Evolutionary conservation across 805 yeast genomes (phyloP).

Genomic region (Sugiyamaella valdiviana): DNA sequence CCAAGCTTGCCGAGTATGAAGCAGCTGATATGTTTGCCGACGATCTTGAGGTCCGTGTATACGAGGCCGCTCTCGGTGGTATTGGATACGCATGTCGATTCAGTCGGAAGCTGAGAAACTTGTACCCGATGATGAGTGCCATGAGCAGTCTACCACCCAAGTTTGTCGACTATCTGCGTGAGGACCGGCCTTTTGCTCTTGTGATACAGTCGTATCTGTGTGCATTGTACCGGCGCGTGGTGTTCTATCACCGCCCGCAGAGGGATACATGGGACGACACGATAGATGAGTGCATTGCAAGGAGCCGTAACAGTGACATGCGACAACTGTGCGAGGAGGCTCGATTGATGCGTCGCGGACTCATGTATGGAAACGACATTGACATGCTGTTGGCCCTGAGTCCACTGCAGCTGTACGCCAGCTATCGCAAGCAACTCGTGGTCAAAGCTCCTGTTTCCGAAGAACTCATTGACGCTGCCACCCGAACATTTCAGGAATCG

Average conservation of each 20-base stretch:
- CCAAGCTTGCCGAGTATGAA: background rate
- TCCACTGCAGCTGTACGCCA: background rate
- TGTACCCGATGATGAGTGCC: background rate
- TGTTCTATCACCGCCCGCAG: background rate
- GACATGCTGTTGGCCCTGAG: background rate
- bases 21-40: background rate
- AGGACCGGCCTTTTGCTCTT: background rate
- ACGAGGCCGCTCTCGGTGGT: background rate
- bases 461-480: no score
- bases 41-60: conserved; percentile 1
- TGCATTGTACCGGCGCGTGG: background rate
- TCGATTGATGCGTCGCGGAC: background rate
- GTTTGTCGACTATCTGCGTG: background rate
- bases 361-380: background rate
- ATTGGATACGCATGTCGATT: background rate
- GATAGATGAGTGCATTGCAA: background rate
- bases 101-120: background rate
- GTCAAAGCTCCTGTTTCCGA: no score
- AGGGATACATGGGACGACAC: background rate
- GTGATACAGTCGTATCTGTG: background rate
- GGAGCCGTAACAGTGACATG: background rate
- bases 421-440: no score
- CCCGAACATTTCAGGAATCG: no score
- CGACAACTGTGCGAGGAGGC: background rate
- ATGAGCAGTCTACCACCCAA: background rate